A percentile compares a stretch with the other conserved stretches of the same genome.
Evolutionary conservation across 2,329 filamentous ascomycete species (phyloP).

Genomic region (Pseudogymnoascus sp.): DNA sequence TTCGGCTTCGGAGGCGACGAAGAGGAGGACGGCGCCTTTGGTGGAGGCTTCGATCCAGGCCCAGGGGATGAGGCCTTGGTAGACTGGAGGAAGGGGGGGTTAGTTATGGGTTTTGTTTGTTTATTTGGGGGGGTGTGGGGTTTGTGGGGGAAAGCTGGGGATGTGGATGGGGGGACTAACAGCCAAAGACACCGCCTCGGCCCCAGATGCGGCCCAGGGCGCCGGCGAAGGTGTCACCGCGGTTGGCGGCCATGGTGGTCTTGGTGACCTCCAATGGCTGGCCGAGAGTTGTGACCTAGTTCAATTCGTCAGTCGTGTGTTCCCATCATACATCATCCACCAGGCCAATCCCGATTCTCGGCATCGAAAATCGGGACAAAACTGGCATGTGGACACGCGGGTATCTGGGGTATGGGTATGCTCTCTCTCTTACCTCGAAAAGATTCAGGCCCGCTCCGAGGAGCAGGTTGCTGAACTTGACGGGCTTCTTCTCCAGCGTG

Average conservation of each 20-base stretch:
- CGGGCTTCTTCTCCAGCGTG: constrained; percentile 91
- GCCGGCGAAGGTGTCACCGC: constrained; percentile 74
- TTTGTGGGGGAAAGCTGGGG: background rate
- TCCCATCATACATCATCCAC: background rate
- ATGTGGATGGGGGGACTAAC: constrained; percentile 50
- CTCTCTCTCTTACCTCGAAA: constrained; percentile 24
- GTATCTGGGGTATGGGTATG: background rate
- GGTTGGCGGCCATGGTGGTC: constrained; percentile 98
- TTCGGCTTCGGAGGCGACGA: constrained; percentile 97
- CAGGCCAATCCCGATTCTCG: background rate
- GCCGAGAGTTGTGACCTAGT: constrained; percentile 46
- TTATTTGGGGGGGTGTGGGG: background rate
- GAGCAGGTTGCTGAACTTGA: constrained; percentile 99
- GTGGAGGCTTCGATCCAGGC: constrained; percentile 99
- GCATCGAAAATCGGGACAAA: background rate
- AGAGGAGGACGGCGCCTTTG: constrained; percentile 97
- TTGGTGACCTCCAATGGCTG: constrained; percentile 97
- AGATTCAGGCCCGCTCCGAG: constrained; percentile 33
- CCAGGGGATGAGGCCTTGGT: constrained; percentile 99
- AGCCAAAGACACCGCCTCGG: constrained; percentile 87
- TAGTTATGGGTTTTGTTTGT: constrained; percentile 20
- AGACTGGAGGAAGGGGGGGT: constrained; percentile 54
- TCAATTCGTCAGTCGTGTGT: constrained; percentile 11
- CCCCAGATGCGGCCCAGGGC: constrained; percentile 85
- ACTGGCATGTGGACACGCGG: background rate